These are phyloP conservation scores for Colletotrichum echinochloae DNA, from an alignment of 2,329 filamentous ascomycete species.

Conservation along the genomic window DNA sequence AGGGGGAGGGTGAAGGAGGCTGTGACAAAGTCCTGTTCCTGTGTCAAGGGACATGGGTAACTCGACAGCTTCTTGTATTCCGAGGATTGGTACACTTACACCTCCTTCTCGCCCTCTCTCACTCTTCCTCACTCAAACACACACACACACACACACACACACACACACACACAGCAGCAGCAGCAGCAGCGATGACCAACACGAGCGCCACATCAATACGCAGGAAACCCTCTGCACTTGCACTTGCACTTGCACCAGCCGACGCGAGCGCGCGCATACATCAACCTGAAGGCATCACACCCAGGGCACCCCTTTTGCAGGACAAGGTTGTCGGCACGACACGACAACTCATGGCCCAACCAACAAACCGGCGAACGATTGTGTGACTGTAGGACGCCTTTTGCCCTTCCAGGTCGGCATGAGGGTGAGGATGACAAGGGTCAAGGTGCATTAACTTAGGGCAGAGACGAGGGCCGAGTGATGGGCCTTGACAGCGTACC, in stretches of 20 bases:
- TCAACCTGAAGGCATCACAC: background rate
- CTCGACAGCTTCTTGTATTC: slow-evolving; percentile 33
- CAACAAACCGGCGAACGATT: slow-evolving; percentile 16
- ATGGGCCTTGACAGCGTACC: slow-evolving; percentile 32
- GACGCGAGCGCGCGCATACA: slow-evolving; percentile 24
- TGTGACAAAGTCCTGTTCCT: slow-evolving; percentile 16
- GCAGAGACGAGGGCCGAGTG: slow-evolving; percentile 28
- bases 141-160: slow-evolving; percentile 18
- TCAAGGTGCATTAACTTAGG: slow-evolving; percentile 22
- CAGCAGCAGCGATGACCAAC: slow-evolving; percentile 2
- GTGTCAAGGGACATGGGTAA: slow-evolving; percentile 16
- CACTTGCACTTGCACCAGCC: slow-evolving; percentile 27
- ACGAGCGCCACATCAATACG: background rate
- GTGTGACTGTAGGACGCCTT: slow-evolving; percentile 8
- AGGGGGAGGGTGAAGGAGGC: slow-evolving; percentile 13
- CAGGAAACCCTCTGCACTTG: slow-evolving; percentile 13
- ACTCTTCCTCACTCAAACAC: slow-evolving; percentile 3
- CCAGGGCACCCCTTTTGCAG: slow-evolving; percentile 3
- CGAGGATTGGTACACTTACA: slow-evolving; percentile 24
- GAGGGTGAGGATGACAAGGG: slow-evolving; percentile 30
- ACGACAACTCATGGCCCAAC: slow-evolving; percentile 30
- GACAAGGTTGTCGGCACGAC: slow-evolving; percentile 20
- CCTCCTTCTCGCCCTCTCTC: background rate
- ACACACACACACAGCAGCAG: slow-evolving; percentile 1
- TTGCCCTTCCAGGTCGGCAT: slow-evolving; percentile 14